Base-by-base conservation (phyloP, 257 asterid species). In the Rauvolfia tetraphylla region DNA sequence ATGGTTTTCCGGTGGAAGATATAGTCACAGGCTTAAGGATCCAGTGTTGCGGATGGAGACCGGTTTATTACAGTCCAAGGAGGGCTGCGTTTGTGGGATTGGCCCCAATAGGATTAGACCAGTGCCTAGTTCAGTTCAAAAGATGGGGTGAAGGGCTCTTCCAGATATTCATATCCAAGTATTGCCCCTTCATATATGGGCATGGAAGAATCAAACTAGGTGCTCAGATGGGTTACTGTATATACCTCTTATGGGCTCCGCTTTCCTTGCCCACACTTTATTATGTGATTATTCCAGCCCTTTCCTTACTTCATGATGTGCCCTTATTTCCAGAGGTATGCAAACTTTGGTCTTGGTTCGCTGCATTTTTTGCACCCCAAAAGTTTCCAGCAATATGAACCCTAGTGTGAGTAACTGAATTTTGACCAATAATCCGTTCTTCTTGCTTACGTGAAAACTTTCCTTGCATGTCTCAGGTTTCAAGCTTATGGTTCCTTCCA, bases 21-120 rank as follows among this genome's bases (percentile, higher is more conserved):
- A 82, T 94, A 49, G 85, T 92, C 25, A 92, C 97, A 8, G 98
- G 98, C 33, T 78, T 94, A 74, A 56, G 88, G 20, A 94, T 90
- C 81, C 98, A 90, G 54, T 90, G 96, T 87, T 85, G 90, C 62
- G 98, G 98, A 81, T 92, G 97, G 98, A 90, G 76, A 62, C 85
- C 98, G 0, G 82, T 92, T 39, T 89, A 83, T 49, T 87, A 85
- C 83, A 78, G 88, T 57, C 98, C 97, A 20, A 73, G 41, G 13
- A 91, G 79, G 84, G n/a, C 56, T 9, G 97, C 90, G 10, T 94
- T 94, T 82, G 29, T 81, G 57, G 98, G 98, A 7, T 67, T 87
- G 68, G 89, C 89, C 61, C 92, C 97, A 7, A 83, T 84, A 53
- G 85, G 87, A 61, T 82, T 93, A 56, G 93, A 89, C 14, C 71